These are phyloP conservation scores for Cruciata laevipes DNA, from an alignment of 257 asterid genomes.

Conservation along the genomic window DNA sequence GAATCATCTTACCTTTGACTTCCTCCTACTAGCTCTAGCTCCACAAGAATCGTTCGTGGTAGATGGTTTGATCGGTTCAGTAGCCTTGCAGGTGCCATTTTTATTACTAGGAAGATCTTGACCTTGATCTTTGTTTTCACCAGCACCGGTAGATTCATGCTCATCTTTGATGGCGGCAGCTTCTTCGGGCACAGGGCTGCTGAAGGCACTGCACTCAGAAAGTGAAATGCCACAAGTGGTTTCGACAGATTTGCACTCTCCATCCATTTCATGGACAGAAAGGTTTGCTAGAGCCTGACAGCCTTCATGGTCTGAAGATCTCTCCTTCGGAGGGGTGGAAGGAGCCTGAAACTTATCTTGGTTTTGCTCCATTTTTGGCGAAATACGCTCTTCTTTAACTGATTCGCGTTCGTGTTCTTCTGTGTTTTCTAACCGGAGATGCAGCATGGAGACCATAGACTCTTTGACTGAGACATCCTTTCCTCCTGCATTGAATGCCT, in stretches of 20 bases:
- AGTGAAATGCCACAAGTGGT: constrained; percentile 30
- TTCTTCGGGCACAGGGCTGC: constrained; percentile 13
- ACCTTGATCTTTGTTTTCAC: constrained; percentile 9
- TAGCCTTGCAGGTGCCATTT: constrained; percentile 10
- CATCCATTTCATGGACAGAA: constrained; percentile 31
- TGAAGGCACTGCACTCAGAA: constrained; percentile 19
- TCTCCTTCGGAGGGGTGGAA: constrained; percentile 39
- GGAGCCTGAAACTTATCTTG: constrained; percentile 43
- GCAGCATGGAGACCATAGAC: constrained; percentile 29
- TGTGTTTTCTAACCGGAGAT: constrained; percentile 15
- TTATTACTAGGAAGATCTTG: constrained; percentile 7
- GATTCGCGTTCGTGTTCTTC: constrained; percentile 7
- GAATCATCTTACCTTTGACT: constrained; percentile 29
- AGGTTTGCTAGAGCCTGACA: constrained; percentile 32
- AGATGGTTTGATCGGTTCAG: constrained; percentile 22
- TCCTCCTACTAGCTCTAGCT: constrained; percentile 32
- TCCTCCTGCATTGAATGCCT: constrained; percentile 45
- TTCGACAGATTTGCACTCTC: constrained; percentile 46
- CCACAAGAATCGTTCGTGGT: constrained; percentile 21
- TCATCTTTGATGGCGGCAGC: constrained; percentile 17
- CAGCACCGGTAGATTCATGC: constrained; percentile 21
- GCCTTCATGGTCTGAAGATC: constrained; percentile 30
- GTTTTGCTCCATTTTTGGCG: constrained; percentile 11
- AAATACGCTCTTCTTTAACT: constrained; percentile 13
- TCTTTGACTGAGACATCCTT: constrained; percentile 34